Evolutionary conservation across 2,329 filamentous ascomycete species (phyloP), one percentile per base, ranked within the genome.

Genomic region (Ambrosiella beaveri): DNA sequence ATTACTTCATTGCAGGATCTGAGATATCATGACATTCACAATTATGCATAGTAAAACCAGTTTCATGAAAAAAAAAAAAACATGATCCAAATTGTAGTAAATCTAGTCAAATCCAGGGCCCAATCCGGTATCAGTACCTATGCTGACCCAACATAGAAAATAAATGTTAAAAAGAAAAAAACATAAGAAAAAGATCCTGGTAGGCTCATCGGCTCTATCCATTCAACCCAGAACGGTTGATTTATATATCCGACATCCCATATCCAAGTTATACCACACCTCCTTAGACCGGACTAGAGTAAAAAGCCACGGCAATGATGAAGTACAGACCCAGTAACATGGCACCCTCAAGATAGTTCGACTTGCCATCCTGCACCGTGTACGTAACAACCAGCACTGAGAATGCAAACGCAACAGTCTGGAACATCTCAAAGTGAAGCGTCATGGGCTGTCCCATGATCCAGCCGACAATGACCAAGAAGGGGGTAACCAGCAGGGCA

Each of bases 391-490:
- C 84, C 47, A 89, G 70, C 1, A 86, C 84, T 8, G 83, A 85
- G 57, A 89, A 75, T 59, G 85, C 86, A 68, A 89, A 89, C 0
- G 84, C 80, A 45, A 89, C 82, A 0, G 88, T 94, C 76, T 94
- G 88, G 69, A 94, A 95, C 54, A 88, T 86, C 72, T 90, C 84
- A 66, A 93, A 93, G 66, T 86, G 84, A 47, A 91, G 75, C 6
- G 84, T 85, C 85, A 89, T 88, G 27, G 80, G 77, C 62, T 80
- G 73, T 57, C 77, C 76, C 69, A 87, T 80, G 63, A 85, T 82
- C 86, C 86, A 91, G 61, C 86, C 86, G 41, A 90, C 75, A 63
- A 91, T 81, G 57, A 91, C 86, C 57, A 91, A 74, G 70, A 86
- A 84, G 0, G 86, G 86, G 1, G 86, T 90, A 53, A 91, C 86